A percentile compares a stretch with the other conserved stretches of the same genome.
phyloP scores from a whole-genome alignment of 2,329 filamentous ascomycete genomes.

The Diplodia seriata region DNA sequence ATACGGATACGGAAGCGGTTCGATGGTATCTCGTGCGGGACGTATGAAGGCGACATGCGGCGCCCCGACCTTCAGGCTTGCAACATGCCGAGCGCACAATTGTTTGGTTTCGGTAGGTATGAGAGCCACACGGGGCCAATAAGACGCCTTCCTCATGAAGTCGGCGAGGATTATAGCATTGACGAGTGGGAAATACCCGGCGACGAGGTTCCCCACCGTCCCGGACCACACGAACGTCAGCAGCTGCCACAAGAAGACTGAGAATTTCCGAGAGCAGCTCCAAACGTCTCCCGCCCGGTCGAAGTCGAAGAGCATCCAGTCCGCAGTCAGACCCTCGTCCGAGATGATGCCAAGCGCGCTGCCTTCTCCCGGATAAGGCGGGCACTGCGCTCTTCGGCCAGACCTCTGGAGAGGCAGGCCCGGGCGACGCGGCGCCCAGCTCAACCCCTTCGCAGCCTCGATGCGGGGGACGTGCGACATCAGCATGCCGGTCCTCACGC shows the following conservation, averaged over 20 bases:
- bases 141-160: not conserved
- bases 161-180: not conserved
- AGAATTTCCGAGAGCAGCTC: not conserved
- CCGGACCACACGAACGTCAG: not conserved
- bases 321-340: not conserved
- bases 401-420: not conserved
- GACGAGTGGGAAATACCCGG: not conserved
- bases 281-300: not conserved
- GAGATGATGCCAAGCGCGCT: not conserved
- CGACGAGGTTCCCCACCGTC: not conserved
- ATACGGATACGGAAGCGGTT: not conserved
- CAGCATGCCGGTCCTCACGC: not conserved
- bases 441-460: not conserved
- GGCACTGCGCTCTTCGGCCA: not conserved
- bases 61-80: not conserved
- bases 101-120: not conserved
- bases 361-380: not conserved
- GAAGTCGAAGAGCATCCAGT: not conserved
- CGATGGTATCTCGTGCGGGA: not conserved
- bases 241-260: not conserved
- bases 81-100: not conserved
- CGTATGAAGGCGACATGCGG: not conserved
- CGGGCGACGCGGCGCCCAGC: not conserved
- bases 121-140: not conserved
- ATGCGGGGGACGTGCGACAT: not conserved